phyloP scores from a whole-genome alignment of 2,329 filamentous ascomycete species.

The Akanthomyces dipterigenus region DNA sequence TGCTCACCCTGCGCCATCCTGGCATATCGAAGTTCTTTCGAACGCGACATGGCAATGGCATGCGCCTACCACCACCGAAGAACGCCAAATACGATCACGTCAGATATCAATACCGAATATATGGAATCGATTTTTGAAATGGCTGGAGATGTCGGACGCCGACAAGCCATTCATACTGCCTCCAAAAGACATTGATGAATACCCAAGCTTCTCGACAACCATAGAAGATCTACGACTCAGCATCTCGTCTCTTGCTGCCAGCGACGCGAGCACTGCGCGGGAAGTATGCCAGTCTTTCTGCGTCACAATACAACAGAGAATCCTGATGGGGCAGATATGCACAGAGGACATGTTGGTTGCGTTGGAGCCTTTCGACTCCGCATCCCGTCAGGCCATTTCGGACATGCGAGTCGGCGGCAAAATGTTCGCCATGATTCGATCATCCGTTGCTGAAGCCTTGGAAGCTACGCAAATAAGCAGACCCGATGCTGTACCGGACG shows the following conservation, averaged over 20 bases:
- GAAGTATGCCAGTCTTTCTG: background rate
- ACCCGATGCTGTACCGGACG: background rate
- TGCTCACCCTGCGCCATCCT: conserved; percentile 32
- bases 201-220: background rate
- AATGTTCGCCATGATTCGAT: background rate
- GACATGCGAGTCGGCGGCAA: background rate
- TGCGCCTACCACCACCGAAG: conserved; percentile 33
- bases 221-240: background rate
- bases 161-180: conserved; percentile 17
- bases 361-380: background rate
- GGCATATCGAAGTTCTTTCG: conserved; percentile 39
- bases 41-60: conserved; percentile 47
- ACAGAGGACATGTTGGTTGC: conserved; percentile 1
- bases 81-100: conserved; percentile 19
- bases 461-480: background rate
- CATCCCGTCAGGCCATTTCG: background rate
- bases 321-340: background rate
- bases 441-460: background rate
- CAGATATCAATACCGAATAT: conserved; percentile 16
- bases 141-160: conserved; percentile 21
- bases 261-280: background rate
- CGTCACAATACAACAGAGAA: background rate
- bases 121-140: conserved; percentile 23
- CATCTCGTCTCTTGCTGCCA: background rate
- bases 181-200: conserved; percentile 6